A percentile compares a stretch with the other conserved stretches of the same genome.
Conservation (phyloP, 257 asterid species). For the Marsdenia floribunda region DNA sequence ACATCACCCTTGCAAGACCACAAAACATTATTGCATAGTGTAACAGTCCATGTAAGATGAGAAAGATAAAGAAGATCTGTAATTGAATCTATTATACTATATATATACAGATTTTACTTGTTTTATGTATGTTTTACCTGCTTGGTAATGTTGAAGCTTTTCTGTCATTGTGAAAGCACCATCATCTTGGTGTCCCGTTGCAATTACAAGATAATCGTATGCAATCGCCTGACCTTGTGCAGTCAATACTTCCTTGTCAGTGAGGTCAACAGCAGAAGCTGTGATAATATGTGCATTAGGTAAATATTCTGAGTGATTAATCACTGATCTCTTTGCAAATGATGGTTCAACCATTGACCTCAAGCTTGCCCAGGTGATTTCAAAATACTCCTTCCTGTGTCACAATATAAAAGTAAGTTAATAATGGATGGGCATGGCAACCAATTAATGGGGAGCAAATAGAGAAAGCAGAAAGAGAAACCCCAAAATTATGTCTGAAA, state of each 20-base stretch:
- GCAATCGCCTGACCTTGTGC: slow-evolving; percentile 47
- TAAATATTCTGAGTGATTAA: slow-evolving; percentile 69
- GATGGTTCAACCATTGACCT: slow-evolving; percentile 82
- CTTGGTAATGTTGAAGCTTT: slow-evolving; percentile 50
- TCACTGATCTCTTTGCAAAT: slow-evolving; percentile 61
- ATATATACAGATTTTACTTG: too few relatives aligned
- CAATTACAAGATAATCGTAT: slow-evolving; percentile 80
- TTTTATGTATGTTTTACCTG: slow-evolving; percentile 32
- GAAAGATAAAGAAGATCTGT: not conserved
- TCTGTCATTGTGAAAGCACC: slow-evolving; percentile 39
- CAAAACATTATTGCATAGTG: not conserved
- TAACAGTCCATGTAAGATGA: not conserved
- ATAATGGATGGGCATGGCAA: not conserved
- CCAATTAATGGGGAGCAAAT: not conserved
- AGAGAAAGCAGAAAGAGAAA: not conserved
- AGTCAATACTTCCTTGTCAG: slow-evolving; percentile 49
- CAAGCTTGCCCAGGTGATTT: slow-evolving; percentile 79
- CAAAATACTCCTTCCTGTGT: slow-evolving; percentile 76
- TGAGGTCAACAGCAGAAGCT: slow-evolving; percentile 56
- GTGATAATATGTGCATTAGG: slow-evolving; percentile 48
- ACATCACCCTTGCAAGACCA: not conserved
- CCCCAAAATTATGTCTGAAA: not conserved
- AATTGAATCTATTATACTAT: not conserved
- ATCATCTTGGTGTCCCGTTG: slow-evolving; percentile 66
- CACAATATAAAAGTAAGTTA: not conserved